Evolutionary conservation across 2,329 filamentous ascomycete genomes (phyloP), one percentile per base, ranked within the genome.

Genomic region (Monosporascus sp.): DNA sequence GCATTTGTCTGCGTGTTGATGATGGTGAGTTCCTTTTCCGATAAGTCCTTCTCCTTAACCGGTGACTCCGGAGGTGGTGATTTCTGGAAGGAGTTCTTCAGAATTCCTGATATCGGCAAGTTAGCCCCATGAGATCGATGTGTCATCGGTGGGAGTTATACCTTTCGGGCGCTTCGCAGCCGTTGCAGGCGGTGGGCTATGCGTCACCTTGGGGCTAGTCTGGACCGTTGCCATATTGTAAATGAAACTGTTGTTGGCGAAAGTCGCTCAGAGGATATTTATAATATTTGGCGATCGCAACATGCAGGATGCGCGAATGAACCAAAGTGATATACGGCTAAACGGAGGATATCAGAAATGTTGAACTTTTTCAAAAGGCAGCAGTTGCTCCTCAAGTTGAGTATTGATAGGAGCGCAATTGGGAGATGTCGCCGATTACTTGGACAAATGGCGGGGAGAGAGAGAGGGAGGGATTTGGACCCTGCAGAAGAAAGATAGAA

Each of bases 1-100:
- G 94, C 91, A 76, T 99, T 99, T 69, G 90, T 85, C 57, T 97
- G 84, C 1, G 94, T 99, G 74, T 99, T 99, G 71, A 92, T 86
- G 56, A 97, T 84, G 3, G 91, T 95, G 64, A 97, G 79, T 68
- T 97, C 94, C 74, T 95, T 94, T 61, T 91, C 87, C 4, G 83
- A 84, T 61, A 84, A 61, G 69, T 84, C 72, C 64, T 77, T 69
- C 61, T 76, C 74, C 62, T 74, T 66, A 53, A 77, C 65, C 65
- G 80, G 61, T 70, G 82, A 62, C 72, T 79, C 56, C 69, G 80
- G 77, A 20, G 84, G 81, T 31, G 83, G 81, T 31, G 83, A 82
- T 55, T 80, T 77, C 63, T 82, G 86, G 57, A 81, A 90, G 48
- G 89, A 87, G 76, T 96, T 96, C 76, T 97, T 97, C 63, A 97